A percentile compares a stretch with the other conserved stretches of the same genome.
Evolutionary conservation across 2,329 filamentous ascomycete species (phyloP).

Genomic region (Eutypa lata): DNA sequence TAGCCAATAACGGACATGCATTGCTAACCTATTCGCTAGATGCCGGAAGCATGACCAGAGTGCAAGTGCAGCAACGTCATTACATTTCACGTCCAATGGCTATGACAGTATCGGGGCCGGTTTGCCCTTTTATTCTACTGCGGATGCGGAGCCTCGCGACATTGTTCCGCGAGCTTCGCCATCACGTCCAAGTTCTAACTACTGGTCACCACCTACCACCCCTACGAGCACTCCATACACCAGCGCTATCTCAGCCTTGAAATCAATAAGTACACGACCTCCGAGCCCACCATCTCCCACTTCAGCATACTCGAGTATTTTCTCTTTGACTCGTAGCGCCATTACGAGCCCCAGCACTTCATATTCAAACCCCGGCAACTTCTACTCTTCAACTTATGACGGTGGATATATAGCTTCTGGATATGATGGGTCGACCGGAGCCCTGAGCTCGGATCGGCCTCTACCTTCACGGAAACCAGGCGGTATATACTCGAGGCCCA

Average conservation of each 20-base stretch:
- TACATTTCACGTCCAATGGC: slow-evolving; percentile 22
- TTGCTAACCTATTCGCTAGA: slow-evolving; percentile 32
- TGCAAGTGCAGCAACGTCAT: slow-evolving; percentile 28
- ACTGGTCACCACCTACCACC: slow-evolving; percentile 52
- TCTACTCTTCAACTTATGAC: slow-evolving; percentile 54
- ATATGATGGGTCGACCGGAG: slow-evolving; percentile 34
- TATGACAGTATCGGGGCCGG: slow-evolving; percentile 32
- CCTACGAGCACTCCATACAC: slow-evolving; percentile 44
- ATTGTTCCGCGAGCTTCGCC: slow-evolving; percentile 63
- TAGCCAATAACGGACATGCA: slow-evolving; percentile 13
- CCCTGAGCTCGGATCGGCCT: slow-evolving; percentile 47
- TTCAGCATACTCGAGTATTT: slow-evolving; percentile 41
- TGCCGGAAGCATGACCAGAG: slow-evolving; percentile 54
- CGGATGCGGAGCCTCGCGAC: slow-evolving; percentile 53
- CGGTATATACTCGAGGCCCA: slow-evolving; percentile 50
- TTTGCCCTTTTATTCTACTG: slow-evolving; percentile 43
- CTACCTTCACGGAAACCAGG: slow-evolving; percentile 54
- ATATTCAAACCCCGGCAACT: slow-evolving; percentile 41
- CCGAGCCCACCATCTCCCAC: slow-evolving; percentile 55
- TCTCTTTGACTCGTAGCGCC: slow-evolving; percentile 52
- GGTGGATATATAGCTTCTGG: slow-evolving; percentile 36
- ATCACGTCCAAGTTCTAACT: slow-evolving; percentile 54
- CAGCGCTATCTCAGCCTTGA: slow-evolving; percentile 53
- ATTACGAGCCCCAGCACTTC: slow-evolving; percentile 52
- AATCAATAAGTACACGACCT: slow-evolving; percentile 51